Evolutionary conservation across 345 rosid genomes (phyloP).

Genomic region (Eucalyptus sp.): DNA sequence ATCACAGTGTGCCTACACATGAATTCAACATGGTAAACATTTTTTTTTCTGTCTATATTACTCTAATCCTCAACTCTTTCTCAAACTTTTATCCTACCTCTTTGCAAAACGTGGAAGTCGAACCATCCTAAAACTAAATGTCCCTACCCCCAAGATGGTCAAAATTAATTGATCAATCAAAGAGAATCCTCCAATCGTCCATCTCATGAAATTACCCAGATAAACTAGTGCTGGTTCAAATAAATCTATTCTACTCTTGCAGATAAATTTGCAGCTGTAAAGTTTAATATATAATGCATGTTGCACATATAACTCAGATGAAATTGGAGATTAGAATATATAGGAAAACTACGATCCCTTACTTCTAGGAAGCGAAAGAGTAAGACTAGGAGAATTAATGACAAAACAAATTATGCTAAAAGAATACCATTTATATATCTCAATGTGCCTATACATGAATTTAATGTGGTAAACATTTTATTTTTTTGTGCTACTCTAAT

Average conservation of each 20-base stretch:
- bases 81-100: fast-evolving
- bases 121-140: too few relatives aligned
- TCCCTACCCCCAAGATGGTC: not conserved
- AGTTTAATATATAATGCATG: not conserved
- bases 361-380: not conserved
- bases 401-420: not conserved
- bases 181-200: not conserved
- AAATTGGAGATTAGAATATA: not conserved
- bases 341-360: not conserved
- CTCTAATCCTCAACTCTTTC: too few relatives aligned
- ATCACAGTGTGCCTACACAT: not conserved
- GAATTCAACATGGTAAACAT: not conserved
- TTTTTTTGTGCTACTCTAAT: too few relatives aligned
- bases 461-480: too few relatives aligned
- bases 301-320: not conserved
- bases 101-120: fast-evolving
- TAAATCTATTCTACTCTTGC: not conserved
- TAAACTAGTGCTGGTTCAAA: not conserved
- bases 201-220: not conserved
- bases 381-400: not conserved
- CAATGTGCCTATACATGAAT: not conserved
- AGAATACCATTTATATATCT: not conserved
- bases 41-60: too few relatives aligned
- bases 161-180: not conserved
- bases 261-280: not conserved